Base-by-base conservation (phyloP, 805 yeast genomes). In the Hanseniaspora jakobsenii region DNA sequence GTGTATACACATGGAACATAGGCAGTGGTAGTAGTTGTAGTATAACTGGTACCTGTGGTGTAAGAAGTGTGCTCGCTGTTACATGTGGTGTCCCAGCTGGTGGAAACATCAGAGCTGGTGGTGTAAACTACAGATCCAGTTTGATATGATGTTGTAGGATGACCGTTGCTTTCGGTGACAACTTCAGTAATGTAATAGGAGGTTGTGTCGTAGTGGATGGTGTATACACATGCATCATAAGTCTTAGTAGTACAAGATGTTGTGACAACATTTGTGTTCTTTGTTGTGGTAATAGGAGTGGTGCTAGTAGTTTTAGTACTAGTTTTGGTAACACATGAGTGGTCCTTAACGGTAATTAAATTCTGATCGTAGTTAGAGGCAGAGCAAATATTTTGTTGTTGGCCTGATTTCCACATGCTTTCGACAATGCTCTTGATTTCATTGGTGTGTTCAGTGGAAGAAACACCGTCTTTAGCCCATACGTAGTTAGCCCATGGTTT, bases 401-500 rank as follows among this genome's bases (percentile, higher is more conserved):
- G 17, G 19, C 19, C 36, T 8, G 24, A 18, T 4, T 4, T 4
- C 13, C 10, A 18, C 19, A 23, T 32, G 5, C 4, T 4, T 12
- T 14, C 12, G 8, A 30, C 17, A 4, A 19, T 12, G 19, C 14
- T 10, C 4, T 27, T 6, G 13, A 27, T 27, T 6, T 27, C n/a
- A 10, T 27, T 14, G 4, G 17, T 6, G 19, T 30, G 14, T 9
- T 8, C 4, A 10, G 34, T 21, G 7, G 13, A n/a, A 6, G 34
- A 12, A 6, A 22, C 30, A 40, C 38, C 17, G 7, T 35, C 16
- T 16, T 29, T 35, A 16, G 47, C 23, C 48, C 48, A 44, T 2
- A 38, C 8, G 23, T 35, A 44, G 23, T 44, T 36, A 9, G 48
- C 38, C 39, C 42, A 44, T 1, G 48, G 39, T 21, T 34, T 28